A percentile compares a stretch with the other conserved stretches of the same genome.
Evolutionary conservation across 2,329 filamentous ascomycete species (phyloP).

Genomic region (Macrophomina tecta): DNA sequence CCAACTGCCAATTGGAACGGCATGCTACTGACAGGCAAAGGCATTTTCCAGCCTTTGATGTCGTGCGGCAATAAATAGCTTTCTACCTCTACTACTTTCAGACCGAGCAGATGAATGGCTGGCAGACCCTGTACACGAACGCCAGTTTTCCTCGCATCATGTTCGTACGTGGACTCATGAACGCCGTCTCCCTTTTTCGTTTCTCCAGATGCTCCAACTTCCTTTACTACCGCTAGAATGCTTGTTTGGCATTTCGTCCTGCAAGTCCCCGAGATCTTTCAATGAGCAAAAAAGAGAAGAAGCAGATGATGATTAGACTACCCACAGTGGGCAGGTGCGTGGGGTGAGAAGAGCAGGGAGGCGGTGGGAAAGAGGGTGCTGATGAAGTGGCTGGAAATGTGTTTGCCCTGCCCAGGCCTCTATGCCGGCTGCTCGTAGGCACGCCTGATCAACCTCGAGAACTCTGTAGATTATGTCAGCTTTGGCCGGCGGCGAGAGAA

Average conservation of each 20-base stretch:
- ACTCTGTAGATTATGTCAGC: conserved; percentile 54
- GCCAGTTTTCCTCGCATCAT: not conserved
- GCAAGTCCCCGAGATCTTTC: conserved; percentile 1
- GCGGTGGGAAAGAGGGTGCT: not conserved
- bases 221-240: not conserved
- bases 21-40: not conserved
- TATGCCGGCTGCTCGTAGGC: conserved; percentile 81
- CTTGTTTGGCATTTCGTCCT: not conserved
- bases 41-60: conserved; percentile 7
- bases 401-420: not conserved
- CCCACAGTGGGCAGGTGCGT: not conserved
- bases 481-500: not conserved
- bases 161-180: conserved; percentile 2
- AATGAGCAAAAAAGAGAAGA: not conserved
- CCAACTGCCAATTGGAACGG: too few relatives aligned
- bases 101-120: not conserved
- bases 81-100: not conserved
- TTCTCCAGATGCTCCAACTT: not conserved
- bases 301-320: not conserved
- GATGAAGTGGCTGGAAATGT: not conserved
- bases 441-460: conserved; percentile 77
- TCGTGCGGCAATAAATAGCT: not conserved
- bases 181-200: conserved; percentile 12
- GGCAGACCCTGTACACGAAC: not conserved
- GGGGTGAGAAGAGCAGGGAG: not conserved